These are phyloP conservation scores for Solanum hybrid DNA, from an alignment of 305 asterid species.

Conservation along the genomic window DNA sequence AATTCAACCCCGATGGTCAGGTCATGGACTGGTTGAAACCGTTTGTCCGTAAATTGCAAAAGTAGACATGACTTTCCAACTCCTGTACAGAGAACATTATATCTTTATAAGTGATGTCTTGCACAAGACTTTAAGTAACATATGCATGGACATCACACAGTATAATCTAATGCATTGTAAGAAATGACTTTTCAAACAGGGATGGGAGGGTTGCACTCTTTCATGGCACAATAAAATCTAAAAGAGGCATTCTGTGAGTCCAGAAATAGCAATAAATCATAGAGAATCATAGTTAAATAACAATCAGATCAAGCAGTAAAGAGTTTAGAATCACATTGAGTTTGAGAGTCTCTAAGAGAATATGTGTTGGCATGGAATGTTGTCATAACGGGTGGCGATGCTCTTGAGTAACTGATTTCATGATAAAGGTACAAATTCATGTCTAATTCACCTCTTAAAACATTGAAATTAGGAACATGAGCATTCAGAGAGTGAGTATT, in stretches of 20 bases:
- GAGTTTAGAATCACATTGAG: background rate
- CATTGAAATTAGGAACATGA: background rate
- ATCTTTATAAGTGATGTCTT: background rate
- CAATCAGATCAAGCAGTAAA: background rate
- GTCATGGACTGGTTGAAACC: slow-evolving; percentile 79
- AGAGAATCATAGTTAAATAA: background rate
- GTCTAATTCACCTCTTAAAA: background rate
- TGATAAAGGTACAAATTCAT: background rate
- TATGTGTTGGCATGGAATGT: background rate
- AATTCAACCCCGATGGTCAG: slow-evolving; percentile 72
- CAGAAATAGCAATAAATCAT: background rate
- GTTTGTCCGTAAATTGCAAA: slow-evolving; percentile 69
- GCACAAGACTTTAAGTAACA: background rate
- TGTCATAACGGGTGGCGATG: background rate
- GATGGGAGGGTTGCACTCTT: background rate
- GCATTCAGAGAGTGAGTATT: background rate
- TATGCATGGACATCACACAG: background rate
- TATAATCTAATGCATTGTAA: background rate
- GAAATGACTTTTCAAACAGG: background rate
- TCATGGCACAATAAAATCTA: background rate
- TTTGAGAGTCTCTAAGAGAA: background rate
- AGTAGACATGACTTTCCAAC: slow-evolving; percentile 88
- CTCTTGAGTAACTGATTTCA: background rate
- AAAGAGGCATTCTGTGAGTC: background rate
- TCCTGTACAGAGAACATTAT: slow-evolving; percentile 27